Conservation (phyloP, 2,329 filamentous ascomycete genomes). For the Berkeleyomyces rouxiae region DNA sequence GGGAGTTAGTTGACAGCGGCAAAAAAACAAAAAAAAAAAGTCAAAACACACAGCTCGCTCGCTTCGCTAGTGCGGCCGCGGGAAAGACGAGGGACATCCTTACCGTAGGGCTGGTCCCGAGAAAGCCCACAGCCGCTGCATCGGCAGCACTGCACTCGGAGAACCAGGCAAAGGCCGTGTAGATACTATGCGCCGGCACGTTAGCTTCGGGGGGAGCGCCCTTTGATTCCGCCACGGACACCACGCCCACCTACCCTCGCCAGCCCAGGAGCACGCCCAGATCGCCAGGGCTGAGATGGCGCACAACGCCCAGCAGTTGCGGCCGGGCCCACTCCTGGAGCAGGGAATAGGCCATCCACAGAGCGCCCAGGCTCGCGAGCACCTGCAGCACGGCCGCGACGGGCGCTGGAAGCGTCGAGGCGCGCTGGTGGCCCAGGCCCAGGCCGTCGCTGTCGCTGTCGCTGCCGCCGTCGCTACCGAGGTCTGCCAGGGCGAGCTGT, state of each 20-base stretch:
- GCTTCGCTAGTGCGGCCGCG: background rate
- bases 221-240: background rate
- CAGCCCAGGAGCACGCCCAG: background rate
- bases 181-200: background rate
- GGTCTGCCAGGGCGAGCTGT: too few species aligned
- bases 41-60: background rate
- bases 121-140: constrained; percentile 44
- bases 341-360: constrained; percentile 46
- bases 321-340: constrained; percentile 41
- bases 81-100: constrained; percentile 17
- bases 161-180: constrained; percentile 54
- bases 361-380: constrained; percentile 42
- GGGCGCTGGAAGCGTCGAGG: constrained; percentile 25
- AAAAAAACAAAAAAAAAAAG: background rate
- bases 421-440: background rate
- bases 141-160: constrained; percentile 59
- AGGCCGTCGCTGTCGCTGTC: background rate
- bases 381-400: constrained; percentile 38
- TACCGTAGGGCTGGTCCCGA: constrained; percentile 60
- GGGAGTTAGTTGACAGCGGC: background rate
- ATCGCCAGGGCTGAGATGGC: constrained; percentile 37
- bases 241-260: background rate
- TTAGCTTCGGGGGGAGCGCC: background rate
- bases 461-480: too few species aligned
- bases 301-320: constrained; percentile 52